phyloP scores from a whole-genome alignment of 768 basidiomycete species.

The Lenzites betulinus region DNA sequence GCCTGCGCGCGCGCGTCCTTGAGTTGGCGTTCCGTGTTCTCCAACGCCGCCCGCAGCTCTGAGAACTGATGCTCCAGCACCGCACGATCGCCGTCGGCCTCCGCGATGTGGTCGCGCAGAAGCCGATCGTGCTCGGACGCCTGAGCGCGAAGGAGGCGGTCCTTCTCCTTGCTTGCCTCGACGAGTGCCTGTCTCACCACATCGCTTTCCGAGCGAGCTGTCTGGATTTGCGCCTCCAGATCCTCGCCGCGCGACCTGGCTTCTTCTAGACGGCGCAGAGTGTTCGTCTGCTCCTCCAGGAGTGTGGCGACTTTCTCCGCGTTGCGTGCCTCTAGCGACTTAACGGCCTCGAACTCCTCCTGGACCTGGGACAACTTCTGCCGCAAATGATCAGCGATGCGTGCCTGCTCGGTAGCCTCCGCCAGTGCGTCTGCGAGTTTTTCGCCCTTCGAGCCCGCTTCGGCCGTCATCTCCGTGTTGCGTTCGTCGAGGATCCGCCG shows the following conservation, averaged over 20 bases:
- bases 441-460: constrained; percentile 56
- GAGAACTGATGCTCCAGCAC: constrained; percentile 88
- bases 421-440: constrained; percentile 59
- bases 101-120: constrained; percentile 86
- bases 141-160: constrained; percentile 70
- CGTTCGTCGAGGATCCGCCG: constrained; percentile 66
- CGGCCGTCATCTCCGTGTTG: constrained; percentile 54
- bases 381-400: constrained; percentile 56
- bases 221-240: constrained; percentile 72
- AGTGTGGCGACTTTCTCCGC: constrained; percentile 62
- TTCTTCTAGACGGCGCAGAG: constrained; percentile 70
- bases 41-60: constrained; percentile 65
- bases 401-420: constrained; percentile 70
- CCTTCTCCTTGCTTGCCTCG: constrained; percentile 76
- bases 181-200: constrained; percentile 67
- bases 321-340: constrained; percentile 64
- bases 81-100: constrained; percentile 92
- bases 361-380: constrained; percentile 64
- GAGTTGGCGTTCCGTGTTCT: constrained; percentile 59
- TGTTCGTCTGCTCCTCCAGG: constrained; percentile 75
- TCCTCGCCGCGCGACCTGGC: constrained; percentile 75
- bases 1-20: constrained; percentile 62
- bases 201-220: constrained; percentile 69
- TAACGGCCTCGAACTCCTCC: constrained; percentile 67
- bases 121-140: constrained; percentile 66